Percentiles rank a stretch among this genome's conserved stretches.
These are phyloP conservation scores for Trichophyton benhamiae DNA, from an alignment of 2,329 filamentous ascomycete species.

Conservation along the genomic window DNA sequence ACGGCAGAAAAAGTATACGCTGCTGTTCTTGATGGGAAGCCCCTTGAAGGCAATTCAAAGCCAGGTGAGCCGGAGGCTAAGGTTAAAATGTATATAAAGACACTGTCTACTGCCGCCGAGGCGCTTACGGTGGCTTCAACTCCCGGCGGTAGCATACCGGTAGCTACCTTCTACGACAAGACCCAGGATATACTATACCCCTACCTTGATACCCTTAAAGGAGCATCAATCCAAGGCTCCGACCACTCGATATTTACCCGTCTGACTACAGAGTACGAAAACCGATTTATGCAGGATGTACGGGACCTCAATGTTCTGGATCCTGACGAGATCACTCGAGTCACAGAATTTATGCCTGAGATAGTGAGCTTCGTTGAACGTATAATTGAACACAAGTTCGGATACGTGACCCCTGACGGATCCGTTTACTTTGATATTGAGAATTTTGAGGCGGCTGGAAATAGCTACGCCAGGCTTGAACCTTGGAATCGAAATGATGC, in stretches of 20 bases:
- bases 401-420: conserved; percentile 61
- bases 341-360: conserved; percentile 83
- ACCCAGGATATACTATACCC: conserved; percentile 62
- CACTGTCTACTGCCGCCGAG: conserved; percentile 42
- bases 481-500: conserved; percentile 79
- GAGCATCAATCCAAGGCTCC: conserved; percentile 44
- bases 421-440: conserved; percentile 91
- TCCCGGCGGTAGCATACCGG: conserved; percentile 18
- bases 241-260: conserved; percentile 72
- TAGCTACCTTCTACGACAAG: conserved; percentile 43
- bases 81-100: conserved; percentile 76
- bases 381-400: conserved; percentile 75
- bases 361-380: conserved; percentile 76
- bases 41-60: conserved; percentile 41
- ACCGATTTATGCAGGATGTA: conserved; percentile 83
- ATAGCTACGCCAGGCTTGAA: conserved; percentile 72
- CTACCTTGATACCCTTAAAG: conserved; percentile 59
- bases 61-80: conserved; percentile 72
- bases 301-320: conserved; percentile 69
- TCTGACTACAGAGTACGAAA: conserved; percentile 73
- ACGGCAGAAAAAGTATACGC: conserved; percentile 42
- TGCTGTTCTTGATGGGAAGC: conserved; percentile 42
- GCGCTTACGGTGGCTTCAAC: conserved; percentile 20
- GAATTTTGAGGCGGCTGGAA: conserved; percentile 71
- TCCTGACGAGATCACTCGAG: conserved; percentile 70